Conservation (phyloP, 805 yeast species). For the Ogataea trehalophila region DNA sequence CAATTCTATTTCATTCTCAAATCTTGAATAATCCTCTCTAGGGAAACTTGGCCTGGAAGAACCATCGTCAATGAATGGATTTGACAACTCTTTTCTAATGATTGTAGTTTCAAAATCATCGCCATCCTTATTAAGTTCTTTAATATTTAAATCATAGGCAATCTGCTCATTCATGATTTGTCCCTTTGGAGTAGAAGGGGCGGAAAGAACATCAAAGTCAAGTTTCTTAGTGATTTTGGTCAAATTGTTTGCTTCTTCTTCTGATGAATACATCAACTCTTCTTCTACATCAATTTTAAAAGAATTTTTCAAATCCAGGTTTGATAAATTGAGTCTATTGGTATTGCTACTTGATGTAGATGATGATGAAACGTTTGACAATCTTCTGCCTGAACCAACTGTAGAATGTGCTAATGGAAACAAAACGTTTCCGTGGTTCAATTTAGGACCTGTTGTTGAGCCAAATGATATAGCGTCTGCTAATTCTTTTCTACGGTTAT, state of each 20-base stretch:
- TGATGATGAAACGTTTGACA: not conserved
- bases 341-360: not conserved
- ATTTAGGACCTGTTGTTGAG: constrained; percentile 4
- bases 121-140: constrained; percentile 16
- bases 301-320: constrained; percentile 19
- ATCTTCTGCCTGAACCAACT: constrained; percentile 26
- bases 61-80: constrained; percentile 27
- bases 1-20: constrained; percentile 36
- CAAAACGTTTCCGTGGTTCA: constrained; percentile 10
- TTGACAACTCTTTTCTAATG: constrained; percentile 13
- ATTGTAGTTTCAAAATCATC: constrained; percentile 5
- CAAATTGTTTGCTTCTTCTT: constrained; percentile 12
- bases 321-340: constrained; percentile 2
- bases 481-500: constrained; percentile 18
- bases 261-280: constrained; percentile 18
- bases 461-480: constrained; percentile 18
- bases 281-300: constrained; percentile 20
- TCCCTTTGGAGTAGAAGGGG: constrained; percentile 37
- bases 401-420: constrained; percentile 29
- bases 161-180: constrained; percentile 32
- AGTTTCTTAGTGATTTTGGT: constrained; percentile 19
- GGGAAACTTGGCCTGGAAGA: not conserved
- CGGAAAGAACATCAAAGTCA: constrained; percentile 24
- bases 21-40: constrained; percentile 17
- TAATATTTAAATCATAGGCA: constrained; percentile 24